Conservation (phyloP, 441 rosid genomes). For the Corymbia calophylla region DNA sequence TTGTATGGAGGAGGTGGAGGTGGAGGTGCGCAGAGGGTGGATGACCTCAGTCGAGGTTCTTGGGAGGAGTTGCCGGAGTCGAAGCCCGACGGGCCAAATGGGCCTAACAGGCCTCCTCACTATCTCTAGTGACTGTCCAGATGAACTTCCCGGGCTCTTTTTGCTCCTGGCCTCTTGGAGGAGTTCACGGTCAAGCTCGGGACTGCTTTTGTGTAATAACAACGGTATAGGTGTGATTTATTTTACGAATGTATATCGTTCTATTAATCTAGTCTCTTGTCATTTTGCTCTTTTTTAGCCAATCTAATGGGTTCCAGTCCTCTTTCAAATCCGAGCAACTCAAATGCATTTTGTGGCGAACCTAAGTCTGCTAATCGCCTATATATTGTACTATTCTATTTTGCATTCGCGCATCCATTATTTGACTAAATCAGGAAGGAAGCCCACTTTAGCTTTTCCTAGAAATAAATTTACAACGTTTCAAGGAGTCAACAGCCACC, state of each 20-base stretch:
- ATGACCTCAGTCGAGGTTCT: neutral
- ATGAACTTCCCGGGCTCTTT: neutral
- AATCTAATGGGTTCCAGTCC: neutral
- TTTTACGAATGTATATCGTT: neutral
- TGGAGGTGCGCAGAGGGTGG: constrained; percentile 4
- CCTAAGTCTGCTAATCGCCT: neutral
- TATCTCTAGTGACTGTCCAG: neutral
- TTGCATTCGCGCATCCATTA: neutral
- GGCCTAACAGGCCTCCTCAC: neutral
- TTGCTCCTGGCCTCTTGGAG: neutral
- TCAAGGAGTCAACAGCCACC: neutral
- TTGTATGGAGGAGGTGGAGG: constrained; percentile 13
- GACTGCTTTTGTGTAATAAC: neutral
- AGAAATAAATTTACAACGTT: neutral
- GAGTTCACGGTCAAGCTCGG: neutral
- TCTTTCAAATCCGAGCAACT: neutral
- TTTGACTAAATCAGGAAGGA: neutral
- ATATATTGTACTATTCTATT: neutral
- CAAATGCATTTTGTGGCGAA: neutral
- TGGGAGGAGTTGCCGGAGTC: constrained; percentile 32
- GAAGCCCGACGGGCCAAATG: constrained; percentile 16
- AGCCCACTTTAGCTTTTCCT: neutral
- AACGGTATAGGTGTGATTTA: neutral
- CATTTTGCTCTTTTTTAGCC: neutral
- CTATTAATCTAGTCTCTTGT: neutral